These are phyloP conservation scores for Primulina huaijiensis DNA, from an alignment of 257 asterid species.

Conservation along the genomic window DNA sequence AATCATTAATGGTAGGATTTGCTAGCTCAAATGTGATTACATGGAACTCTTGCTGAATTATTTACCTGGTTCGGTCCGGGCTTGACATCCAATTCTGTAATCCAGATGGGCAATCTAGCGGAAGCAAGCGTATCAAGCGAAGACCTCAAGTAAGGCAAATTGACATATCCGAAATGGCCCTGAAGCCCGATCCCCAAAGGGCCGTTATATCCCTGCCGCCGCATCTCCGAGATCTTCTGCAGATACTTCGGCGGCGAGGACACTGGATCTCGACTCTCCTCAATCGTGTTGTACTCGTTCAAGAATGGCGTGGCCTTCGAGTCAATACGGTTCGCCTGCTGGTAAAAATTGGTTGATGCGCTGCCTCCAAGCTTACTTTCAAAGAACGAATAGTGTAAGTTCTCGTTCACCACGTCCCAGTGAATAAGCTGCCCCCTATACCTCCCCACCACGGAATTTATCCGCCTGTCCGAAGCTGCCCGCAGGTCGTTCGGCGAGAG, in stretches of 20 bases:
- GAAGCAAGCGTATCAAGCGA: constrained; percentile 50
- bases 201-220: constrained; percentile 45
- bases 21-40: background rate
- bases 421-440: constrained; percentile 43
- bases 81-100: constrained; percentile 60
- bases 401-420: constrained; percentile 53
- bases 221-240: constrained; percentile 34
- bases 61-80: constrained; percentile 43
- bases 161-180: constrained; percentile 38
- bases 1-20: background rate
- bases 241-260: constrained; percentile 45
- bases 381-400: constrained; percentile 38
- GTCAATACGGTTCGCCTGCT: constrained; percentile 37
- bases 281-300: constrained; percentile 70
- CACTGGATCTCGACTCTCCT: constrained; percentile 30
- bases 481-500: constrained; percentile 34
- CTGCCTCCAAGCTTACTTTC: constrained; percentile 39
- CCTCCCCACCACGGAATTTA: constrained; percentile 34
- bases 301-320: constrained; percentile 37
- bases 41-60: background rate
- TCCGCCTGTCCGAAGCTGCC: constrained; percentile 28
- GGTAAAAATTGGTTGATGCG: constrained; percentile 31
- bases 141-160: constrained; percentile 44
- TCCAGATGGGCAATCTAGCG: constrained; percentile 58
- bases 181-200: constrained; percentile 67